A percentile compares a stretch with the other conserved stretches of the same genome.
These are phyloP conservation scores for Neurospora pannonica DNA, from an alignment of 495 filamentous ascomycete genomes.

Conservation along the genomic window DNA sequence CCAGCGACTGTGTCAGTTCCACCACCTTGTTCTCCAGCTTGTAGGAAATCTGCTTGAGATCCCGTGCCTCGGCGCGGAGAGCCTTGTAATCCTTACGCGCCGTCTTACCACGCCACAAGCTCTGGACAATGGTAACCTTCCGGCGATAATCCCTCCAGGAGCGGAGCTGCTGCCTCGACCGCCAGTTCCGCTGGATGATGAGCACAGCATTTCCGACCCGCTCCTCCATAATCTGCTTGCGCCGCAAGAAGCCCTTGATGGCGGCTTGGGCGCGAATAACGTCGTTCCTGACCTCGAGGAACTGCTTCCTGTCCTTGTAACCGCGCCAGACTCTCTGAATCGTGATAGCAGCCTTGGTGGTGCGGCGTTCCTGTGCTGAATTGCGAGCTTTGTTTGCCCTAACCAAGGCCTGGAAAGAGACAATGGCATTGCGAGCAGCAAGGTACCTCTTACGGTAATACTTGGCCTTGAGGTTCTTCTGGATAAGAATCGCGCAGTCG, in stretches of 20 bases:
- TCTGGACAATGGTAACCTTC: conserved; percentile 86
- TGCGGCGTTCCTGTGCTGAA: conserved; percentile 69
- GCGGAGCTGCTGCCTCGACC: conserved; percentile 65
- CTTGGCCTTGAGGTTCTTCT: conserved; percentile 94
- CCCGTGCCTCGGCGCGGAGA: conserved; percentile 86
- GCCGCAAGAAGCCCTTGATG: conserved; percentile 82
- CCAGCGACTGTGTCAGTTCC: conserved; percentile 89
- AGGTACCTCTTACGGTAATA: conserved; percentile 92
- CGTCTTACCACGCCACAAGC: conserved; percentile 78
- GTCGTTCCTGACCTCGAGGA: conserved; percentile 65
- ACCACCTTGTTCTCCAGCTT: conserved; percentile 99
- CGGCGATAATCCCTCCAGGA: conserved; percentile 81
- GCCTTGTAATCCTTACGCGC: conserved; percentile 80
- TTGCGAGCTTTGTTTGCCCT: conserved; percentile 69
- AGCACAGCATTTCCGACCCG: conserved; percentile 87
- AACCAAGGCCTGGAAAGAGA: conserved; percentile 64
- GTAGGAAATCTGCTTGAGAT: conserved; percentile 98
- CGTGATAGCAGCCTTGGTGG: conserved; percentile 76
- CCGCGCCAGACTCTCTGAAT: conserved; percentile 95
- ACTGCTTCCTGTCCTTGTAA: conserved; percentile 71
- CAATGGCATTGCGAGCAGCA: conserved; percentile 70
- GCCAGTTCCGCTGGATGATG: conserved; percentile 84
- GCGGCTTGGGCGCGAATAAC: conserved; percentile 78
- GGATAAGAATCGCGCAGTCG: conserved; percentile 94
- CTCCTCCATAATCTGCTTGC: conserved; percentile 84